Evolutionary conservation across 805 yeast species (phyloP), one percentile per base, ranked within the genome.

Genomic region (Zygotorulaspora chibaensis): DNA sequence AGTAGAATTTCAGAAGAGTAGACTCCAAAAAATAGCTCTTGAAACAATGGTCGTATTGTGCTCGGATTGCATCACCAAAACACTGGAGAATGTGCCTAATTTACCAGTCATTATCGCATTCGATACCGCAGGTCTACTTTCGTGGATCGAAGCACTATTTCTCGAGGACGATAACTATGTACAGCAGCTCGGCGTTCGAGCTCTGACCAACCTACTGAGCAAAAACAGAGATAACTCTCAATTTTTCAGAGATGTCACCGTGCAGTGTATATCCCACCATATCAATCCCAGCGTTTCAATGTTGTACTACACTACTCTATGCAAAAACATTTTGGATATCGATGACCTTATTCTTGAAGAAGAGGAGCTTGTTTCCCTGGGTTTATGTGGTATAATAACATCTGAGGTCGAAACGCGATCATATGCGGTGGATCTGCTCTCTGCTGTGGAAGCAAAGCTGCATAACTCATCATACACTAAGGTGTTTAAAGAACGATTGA

Each of bases 21-120:
- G 81, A 27, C 63, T 88, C 4, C 88, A 87, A 52, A 68, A 75
- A 16, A 74, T 95, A 1, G 79, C 95, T 0, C 71, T 88, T 40
- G 84, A 87, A 48, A 81, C 95, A 34, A 87, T 93, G 95, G 87
- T 95, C 0, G 74, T 83, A 0, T 68, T 93, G 23, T 81, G 95
- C 54, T 73, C 82, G 2, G 93, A 95, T n/a, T 78, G 83, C 2
- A 77, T 89, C 8, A 74, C 77, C 5, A 78, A 77, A 39, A 69
- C 75, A 2, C 43, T 62, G 8, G 28, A 50, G 15, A 56, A 54
- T 26, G 51, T 42, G 10, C 48, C 59, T 5, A 56, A 51, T 5
- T 23, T 49, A 2, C 64, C 68, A 2, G 74, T 80, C 0, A 68
- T 78, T 1, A 68, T 85, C 54, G 80, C 90, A 0, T 87, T 89